phyloP scores from a whole-genome alignment of 306 rosid species.

The Myrica gale region DNA sequence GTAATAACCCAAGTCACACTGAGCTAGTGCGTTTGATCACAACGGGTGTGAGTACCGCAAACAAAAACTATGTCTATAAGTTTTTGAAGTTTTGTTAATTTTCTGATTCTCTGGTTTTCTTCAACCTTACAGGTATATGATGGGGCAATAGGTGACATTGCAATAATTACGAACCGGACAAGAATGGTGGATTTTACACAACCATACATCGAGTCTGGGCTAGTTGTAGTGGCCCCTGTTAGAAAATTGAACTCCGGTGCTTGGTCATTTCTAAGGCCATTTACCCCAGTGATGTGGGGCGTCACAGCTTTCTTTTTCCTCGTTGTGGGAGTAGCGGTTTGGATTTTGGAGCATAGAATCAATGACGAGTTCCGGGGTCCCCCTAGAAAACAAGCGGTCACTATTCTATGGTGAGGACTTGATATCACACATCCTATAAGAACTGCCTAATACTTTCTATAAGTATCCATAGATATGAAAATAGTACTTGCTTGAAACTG shows the following conservation, averaged over 20 bases:
- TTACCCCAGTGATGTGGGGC: constrained; percentile 69
- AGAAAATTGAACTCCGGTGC: constrained; percentile 51
- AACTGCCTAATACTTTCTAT: neutral
- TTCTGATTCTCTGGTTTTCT: constrained; percentile 27
- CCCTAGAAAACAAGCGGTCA: constrained; percentile 70
- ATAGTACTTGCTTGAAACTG: neutral
- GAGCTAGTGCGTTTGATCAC: constrained; percentile 69
- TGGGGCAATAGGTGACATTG: constrained; percentile 85
- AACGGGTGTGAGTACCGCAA: constrained; percentile 62
- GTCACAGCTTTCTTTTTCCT: constrained; percentile 72
- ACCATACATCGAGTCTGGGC: constrained; percentile 88
- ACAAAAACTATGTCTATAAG: neutral
- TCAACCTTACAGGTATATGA: constrained; percentile 61
- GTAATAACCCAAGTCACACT: constrained; percentile 48
- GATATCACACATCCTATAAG: neutral
- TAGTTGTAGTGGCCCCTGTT: constrained; percentile 81
- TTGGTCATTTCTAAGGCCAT: constrained; percentile 89
- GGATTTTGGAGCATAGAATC: constrained; percentile 92
- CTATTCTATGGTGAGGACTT: constrained; percentile 65
- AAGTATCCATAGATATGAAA: neutral
- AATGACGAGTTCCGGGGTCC: constrained; percentile 95
- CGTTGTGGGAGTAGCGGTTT: constrained; percentile 73
- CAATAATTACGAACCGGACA: constrained; percentile 79
- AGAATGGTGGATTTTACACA: constrained; percentile 90
- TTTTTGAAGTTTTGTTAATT: constrained; percentile 20